Base-by-base conservation (phyloP, 2,329 filamentous ascomycete genomes). In the Escovopsis sp. region DNA sequence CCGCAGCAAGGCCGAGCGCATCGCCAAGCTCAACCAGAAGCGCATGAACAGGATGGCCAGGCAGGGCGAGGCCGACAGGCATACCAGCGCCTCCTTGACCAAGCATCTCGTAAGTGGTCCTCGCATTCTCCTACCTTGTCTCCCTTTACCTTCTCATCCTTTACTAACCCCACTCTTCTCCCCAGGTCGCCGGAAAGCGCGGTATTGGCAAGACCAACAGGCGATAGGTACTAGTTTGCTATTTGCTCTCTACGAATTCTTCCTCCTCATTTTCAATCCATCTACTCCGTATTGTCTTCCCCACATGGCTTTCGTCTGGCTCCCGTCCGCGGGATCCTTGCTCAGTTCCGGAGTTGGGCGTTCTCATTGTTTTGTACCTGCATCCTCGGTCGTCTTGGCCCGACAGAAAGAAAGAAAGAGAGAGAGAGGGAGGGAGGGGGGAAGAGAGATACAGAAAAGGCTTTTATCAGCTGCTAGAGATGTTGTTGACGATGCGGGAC, bases 41-140 rank as follows among this genome's bases (percentile, higher is more conserved):
- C 89, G 87, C 77, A 95, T 93, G 87, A 98, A 98, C 71, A 78
- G 89, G 51, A 91, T 93, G 82, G 91, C 91, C 37, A 80, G 88
- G 63, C 85, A 93, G 72, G 91, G 91, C 72, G 91, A 98, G 70
- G 88, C 82, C 48, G 91, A 98, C 72, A 79, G 93, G 60, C 89
- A 96, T 67, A 78, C 79, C 48, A 80, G 80, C 43, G 83, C 84
- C 33, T 74, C 84, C 42, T 66, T 94, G 64, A 77, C 80, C 48
- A 98, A 94, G 69, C 91, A 96, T 68, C 72, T 98, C 75, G 82
- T 94, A 73, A 63, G 80, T 75, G 15, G 52, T 49, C 36, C 28
- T 8, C 28, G 1, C 6, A 30, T 6, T 30, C 6, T 10, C 28
- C 6, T 30, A 30, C 45, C 40, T n/a, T 38, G 26, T 35, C 45